Evolutionary conservation across 768 basidiomycete genomes (phyloP).

Genomic region (Leccinellum albellum): DNA sequence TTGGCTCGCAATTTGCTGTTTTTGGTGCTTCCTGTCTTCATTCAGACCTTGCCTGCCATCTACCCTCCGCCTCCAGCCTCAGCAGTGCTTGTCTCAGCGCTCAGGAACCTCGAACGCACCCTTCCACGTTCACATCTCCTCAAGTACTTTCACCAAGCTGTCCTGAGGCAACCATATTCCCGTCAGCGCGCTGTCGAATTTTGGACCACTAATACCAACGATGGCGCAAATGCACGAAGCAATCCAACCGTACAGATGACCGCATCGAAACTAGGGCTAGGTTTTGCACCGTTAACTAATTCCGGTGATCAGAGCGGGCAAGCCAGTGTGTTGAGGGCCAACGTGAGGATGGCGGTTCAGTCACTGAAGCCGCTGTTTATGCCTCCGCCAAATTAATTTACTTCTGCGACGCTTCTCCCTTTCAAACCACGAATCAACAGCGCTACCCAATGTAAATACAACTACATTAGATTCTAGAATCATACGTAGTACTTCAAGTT

Average conservation of each 20-base stretch:
- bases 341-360: slow-evolving; percentile 25
- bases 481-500: too few relatives aligned
- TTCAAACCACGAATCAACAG: neutral
- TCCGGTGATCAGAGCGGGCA: slow-evolving; percentile 6
- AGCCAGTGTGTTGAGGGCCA: slow-evolving; percentile 24
- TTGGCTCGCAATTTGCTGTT: slow-evolving; percentile 55
- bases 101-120: slow-evolving; percentile 32
- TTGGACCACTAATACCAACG: slow-evolving; percentile 55
- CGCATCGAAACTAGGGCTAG: slow-evolving; percentile 45
- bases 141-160: slow-evolving; percentile 53
- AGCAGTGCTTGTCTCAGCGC: slow-evolving; percentile 18
- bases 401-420: neutral
- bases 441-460: neutral
- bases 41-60: slow-evolving; percentile 41
- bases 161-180: slow-evolving; percentile 49
- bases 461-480: neutral
- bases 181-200: slow-evolving; percentile 46
- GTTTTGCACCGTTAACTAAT: slow-evolving; percentile 23
- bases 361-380: slow-evolving; percentile 25
- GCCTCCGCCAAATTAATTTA: slow-evolving; percentile 17
- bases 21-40: slow-evolving; percentile 49
- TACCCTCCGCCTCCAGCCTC: slow-evolving; percentile 31
- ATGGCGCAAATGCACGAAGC: slow-evolving; percentile 47
- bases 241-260: slow-evolving; percentile 47
- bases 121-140: slow-evolving; percentile 50